A percentile compares a stretch with the other conserved stretches of the same genome.
Conservation (phyloP, 495 filamentous ascomycete genomes). For the Cudoniella acicularis region DNA sequence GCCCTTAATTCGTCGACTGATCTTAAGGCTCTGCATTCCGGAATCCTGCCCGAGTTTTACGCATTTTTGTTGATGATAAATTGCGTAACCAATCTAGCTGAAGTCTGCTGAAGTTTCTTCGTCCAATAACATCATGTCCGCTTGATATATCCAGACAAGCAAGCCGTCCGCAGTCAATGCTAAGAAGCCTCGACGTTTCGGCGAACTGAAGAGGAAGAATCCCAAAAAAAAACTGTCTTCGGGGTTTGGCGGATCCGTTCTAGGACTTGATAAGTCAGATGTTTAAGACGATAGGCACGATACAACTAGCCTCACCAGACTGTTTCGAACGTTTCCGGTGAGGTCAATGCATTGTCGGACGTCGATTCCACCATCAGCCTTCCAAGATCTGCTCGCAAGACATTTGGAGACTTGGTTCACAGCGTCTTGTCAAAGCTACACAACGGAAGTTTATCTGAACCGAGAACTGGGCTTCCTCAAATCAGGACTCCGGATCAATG, state of each 20-base stretch:
- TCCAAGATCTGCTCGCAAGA: constrained; percentile 15
- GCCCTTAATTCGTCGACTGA: constrained; percentile 3
- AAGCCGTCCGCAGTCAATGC: constrained; percentile 15
- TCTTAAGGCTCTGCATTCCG: background rate
- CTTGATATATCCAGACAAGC: constrained; percentile 20
- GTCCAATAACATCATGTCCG: constrained; percentile 17
- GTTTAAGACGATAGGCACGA: constrained; percentile 20
- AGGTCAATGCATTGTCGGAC: constrained; percentile 28
- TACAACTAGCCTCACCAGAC: constrained; percentile 25
- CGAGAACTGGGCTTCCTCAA: constrained; percentile 10
- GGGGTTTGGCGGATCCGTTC: constrained; percentile 19
- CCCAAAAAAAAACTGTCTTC: constrained; percentile 17
- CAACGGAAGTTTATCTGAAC: constrained; percentile 20
- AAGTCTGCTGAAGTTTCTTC: constrained; percentile 19
- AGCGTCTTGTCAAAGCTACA: constrained; percentile 22
- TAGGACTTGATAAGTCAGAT: constrained; percentile 20
- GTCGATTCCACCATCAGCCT: constrained; percentile 16
- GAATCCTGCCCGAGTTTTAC: background rate
- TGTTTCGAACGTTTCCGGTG: constrained; percentile 26
- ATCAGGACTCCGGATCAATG: constrained; percentile 12
- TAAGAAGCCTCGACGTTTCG: constrained; percentile 21
- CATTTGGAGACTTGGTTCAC: constrained; percentile 16
- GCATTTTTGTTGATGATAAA: constrained; percentile 15
- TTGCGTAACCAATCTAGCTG: constrained; percentile 15
- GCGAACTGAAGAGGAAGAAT: constrained; percentile 14